A percentile compares a stretch with the other conserved stretches of the same genome.
Evolutionary conservation across 2,329 filamentous ascomycete genomes (phyloP).

Genomic region (Diaporthe aspalathi): DNA sequence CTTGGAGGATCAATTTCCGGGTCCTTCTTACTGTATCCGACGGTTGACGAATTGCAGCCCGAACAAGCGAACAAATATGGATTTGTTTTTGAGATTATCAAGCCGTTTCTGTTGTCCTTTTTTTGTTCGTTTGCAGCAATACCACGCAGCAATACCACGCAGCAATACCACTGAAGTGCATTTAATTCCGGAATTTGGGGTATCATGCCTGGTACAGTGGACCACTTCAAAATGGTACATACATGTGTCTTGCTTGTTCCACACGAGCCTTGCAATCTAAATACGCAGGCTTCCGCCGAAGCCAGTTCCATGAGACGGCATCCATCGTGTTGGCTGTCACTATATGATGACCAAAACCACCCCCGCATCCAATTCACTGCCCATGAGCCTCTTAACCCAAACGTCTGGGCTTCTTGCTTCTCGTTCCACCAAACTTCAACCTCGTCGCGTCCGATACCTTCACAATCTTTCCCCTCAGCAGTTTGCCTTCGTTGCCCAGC

Average conservation of each 20-base stretch:
- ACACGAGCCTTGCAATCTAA: neutral
- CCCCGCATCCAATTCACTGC: neutral
- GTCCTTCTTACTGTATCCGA: neutral
- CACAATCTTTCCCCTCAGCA: constrained; percentile 78
- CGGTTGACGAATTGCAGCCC: no score
- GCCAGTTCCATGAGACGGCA: neutral
- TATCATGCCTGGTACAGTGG: neutral
- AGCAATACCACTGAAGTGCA: neutral
- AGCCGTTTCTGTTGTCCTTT: neutral
- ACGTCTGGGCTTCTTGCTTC: constrained; percentile 86
- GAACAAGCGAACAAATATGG: neutral
- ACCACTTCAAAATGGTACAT: neutral
- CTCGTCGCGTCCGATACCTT: constrained; percentile 88
- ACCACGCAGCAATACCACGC: no score
- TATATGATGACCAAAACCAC: neutral
- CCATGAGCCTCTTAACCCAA: constrained; percentile 63
- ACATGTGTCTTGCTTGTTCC: neutral
- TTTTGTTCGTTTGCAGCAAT: no score
- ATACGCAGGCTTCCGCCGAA: neutral
- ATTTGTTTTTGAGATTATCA: neutral
- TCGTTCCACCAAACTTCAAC: constrained; percentile 94
- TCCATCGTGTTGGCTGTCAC: neutral
- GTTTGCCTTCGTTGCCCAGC: constrained; percentile 84
- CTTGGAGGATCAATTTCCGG: constrained; percentile 31
- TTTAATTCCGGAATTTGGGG: neutral